These are phyloP conservation scores for Neurospora sp. DNA, from an alignment of 495 filamentous ascomycete species.

Conservation along the genomic window DNA sequence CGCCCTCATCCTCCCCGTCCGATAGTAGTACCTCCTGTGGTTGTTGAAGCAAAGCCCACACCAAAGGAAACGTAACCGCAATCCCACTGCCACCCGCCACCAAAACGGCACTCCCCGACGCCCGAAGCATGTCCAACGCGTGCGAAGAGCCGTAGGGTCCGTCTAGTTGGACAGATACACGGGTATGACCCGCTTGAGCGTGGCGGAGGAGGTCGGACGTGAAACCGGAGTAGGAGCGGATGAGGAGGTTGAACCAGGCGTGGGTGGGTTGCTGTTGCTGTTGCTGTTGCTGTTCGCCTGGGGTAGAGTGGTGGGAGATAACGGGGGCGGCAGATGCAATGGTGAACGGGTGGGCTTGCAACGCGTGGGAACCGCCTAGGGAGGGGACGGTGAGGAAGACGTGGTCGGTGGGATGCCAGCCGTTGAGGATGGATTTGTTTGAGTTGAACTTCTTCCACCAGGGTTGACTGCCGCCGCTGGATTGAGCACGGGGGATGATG, in stretches of 20 bases:
- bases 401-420: slow-evolving; percentile 50
- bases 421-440: slow-evolving; percentile 29
- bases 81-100: slow-evolving; percentile 57
- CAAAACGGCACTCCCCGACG: slow-evolving; percentile 36
- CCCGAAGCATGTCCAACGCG: slow-evolving; percentile 22
- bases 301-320: background rate
- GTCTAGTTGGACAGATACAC: slow-evolving; percentile 34
- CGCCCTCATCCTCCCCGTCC: background rate
- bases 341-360: slow-evolving; percentile 51
- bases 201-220: slow-evolving; percentile 43
- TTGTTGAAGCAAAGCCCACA: slow-evolving; percentile 26
- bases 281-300: background rate
- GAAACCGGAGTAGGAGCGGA: slow-evolving; percentile 48
- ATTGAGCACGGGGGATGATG: slow-evolving; percentile 10
- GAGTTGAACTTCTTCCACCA: slow-evolving; percentile 8
- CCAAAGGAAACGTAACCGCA: slow-evolving; percentile 40
- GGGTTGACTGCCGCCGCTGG: background rate
- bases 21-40: background rate
- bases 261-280: slow-evolving; percentile 16
- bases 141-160: slow-evolving; percentile 48
- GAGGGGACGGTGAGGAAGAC: slow-evolving; percentile 47
- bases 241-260: slow-evolving; percentile 41
- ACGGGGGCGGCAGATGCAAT: slow-evolving; percentile 40
- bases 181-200: slow-evolving; percentile 24
- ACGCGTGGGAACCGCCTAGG: slow-evolving; percentile 25